phyloP scores from a whole-genome alignment of 202 grass and related monocot genomes.

The Cymbopogon flexuosus region DNA sequence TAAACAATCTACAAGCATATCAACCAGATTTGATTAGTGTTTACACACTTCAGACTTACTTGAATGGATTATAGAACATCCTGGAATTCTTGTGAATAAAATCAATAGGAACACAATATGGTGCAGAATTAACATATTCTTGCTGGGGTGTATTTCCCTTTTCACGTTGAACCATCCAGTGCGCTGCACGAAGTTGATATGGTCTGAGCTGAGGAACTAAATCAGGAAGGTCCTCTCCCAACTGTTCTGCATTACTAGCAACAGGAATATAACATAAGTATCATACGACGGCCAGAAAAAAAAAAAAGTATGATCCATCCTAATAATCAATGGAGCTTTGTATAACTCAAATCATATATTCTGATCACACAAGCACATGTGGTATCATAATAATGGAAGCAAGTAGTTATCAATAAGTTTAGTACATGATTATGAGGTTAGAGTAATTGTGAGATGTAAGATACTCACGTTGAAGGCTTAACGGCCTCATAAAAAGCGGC shows the following conservation, averaged over 20 bases:
- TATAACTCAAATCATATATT: neutral
- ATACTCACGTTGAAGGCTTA: conserved; percentile 59
- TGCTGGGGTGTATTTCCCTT: conserved; percentile 37
- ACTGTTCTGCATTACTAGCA: conserved; percentile 47
- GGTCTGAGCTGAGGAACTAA: conserved; percentile 79
- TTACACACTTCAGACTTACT: conserved; percentile 48
- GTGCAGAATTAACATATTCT: conserved; percentile 41
- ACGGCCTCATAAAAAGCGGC: conserved; percentile 78
- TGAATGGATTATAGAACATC: conserved; percentile 99
- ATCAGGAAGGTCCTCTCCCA: conserved; percentile 61
- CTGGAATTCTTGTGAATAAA: conserved; percentile 49
- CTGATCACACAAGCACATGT: conserved; percentile 8
- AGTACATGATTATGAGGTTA: neutral
- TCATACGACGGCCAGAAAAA: conserved; percentile 24
- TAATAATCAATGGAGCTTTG: neutral
- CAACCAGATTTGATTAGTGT: neutral
- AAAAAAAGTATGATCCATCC: neutral
- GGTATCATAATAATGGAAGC: neutral
- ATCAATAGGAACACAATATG: conserved; percentile 67
- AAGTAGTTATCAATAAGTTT: neutral
- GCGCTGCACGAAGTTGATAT: conserved; percentile 90
- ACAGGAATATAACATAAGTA: conserved; percentile 23
- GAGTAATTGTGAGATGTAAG: conserved; percentile 1
- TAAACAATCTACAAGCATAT: neutral
- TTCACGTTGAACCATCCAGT: conserved; percentile 91